These are phyloP conservation scores for Lithocarpus polystachyus DNA, from an alignment of 306 rosid genomes.

Conservation along the genomic window DNA sequence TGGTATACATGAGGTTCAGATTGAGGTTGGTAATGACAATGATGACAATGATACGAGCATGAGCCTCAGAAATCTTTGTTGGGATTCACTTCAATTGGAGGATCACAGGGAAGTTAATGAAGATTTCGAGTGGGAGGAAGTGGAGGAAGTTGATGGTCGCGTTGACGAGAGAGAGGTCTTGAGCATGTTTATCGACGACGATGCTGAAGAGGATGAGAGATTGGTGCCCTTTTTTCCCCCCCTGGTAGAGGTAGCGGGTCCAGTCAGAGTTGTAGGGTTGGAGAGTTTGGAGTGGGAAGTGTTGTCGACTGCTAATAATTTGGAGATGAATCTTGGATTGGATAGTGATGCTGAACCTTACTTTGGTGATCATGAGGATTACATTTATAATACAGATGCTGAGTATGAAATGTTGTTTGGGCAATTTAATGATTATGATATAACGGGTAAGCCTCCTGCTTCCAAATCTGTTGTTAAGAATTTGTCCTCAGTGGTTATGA, in stretches of 20 bases:
- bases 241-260: constrained; percentile 29
- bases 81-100: constrained; percentile 73
- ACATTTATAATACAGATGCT: constrained; percentile 52
- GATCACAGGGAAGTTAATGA: constrained; percentile 50
- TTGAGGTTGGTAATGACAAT: constrained; percentile 38
- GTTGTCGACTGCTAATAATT: constrained; percentile 36
- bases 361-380: constrained; percentile 59
- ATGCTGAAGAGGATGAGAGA: constrained; percentile 42
- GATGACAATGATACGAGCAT: constrained; percentile 46
- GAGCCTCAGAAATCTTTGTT: constrained; percentile 41
- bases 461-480: constrained; percentile 41
- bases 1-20: constrained; percentile 17
- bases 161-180: constrained; percentile 62
- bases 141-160: constrained; percentile 67
- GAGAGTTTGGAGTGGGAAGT: constrained; percentile 77
- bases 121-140: constrained; percentile 92
- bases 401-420: constrained; percentile 77
- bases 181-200: constrained; percentile 38
- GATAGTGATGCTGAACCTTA: constrained; percentile 37
- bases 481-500: constrained; percentile 48
- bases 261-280: constrained; percentile 27
- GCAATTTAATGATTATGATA: constrained; percentile 59
- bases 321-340: constrained; percentile 41
- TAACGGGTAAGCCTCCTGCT: constrained; percentile 59
- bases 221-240: constrained; percentile 17